Evolutionary conservation across 148 eudicot genomes (phyloP), one percentile per base, ranked within the genome.

Genomic region (Rhododendron williamsianum): DNA sequence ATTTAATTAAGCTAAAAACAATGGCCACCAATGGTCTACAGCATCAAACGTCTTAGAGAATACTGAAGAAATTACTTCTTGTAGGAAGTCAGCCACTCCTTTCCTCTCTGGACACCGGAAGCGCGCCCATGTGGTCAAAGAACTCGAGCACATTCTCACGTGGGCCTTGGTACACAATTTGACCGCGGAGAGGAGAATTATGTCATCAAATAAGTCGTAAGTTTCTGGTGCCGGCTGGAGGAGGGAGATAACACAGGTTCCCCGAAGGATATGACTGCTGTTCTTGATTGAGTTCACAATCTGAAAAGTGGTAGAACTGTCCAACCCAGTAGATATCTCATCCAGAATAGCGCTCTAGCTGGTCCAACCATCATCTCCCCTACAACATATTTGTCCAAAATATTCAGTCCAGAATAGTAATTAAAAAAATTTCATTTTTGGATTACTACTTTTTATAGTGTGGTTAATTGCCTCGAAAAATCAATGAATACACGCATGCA

Each of bases 321-420:
- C 88, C 49, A 86, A 45, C 15, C 88, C 88, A 76, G 82, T 86
- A 1, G 88, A 82, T 86, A 86, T 86, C 81, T 86, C 84, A 30
- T 86, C 87, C 87, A 86, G 76, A 86, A 81, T 1, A 86, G 81
- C 43, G 85, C 88, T 46, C 77, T 86, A 38, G 85, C 41, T 46
- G 88, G 85, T 60, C 88, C 88, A 82, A 86, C 88, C 19, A 86
- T 76, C 82, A 86, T 86, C 67, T 86, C 88, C n/a, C 85, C 88
- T 82, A 77, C 23, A 76, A 12, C 82, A 60, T 49, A 49, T 79
- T 80, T 69, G 1, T 80, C 78, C 69, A 78, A 9, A 33, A 15
- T 16, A 63, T 2, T 8, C 27, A 63, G 27, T 63, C 15, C 71
- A 63, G 9, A 21, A 63, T n/a, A 5, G 23, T 21, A 51, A 2